Evolutionary conservation across 208 protist genomes (phyloP).

Genomic region (Trypanosoma congolense): DNA sequence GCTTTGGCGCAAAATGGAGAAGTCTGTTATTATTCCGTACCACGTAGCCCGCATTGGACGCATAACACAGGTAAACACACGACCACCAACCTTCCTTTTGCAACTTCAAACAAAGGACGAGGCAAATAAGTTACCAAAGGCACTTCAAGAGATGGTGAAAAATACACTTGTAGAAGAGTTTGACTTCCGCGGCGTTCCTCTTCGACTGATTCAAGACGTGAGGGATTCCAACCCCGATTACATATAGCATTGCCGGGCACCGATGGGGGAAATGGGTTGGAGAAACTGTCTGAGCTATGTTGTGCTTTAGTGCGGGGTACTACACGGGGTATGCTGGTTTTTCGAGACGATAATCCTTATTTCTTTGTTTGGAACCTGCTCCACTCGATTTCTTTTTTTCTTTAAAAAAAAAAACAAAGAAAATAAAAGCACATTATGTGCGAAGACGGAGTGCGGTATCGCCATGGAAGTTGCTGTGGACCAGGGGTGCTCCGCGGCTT

Average conservation of each 20-base stretch:
- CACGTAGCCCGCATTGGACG: conserved; percentile 81
- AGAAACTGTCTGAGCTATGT: too few species aligned
- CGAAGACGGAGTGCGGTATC: too few species aligned
- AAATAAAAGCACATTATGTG: too few species aligned
- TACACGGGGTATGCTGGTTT: too few species aligned
- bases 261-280: too few species aligned
- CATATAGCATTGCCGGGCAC: conserved; percentile 44
- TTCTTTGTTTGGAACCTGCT: too few species aligned
- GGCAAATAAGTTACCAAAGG: conserved; percentile 59
- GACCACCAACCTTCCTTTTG: conserved; percentile 81
- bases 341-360: too few species aligned
- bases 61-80: conserved; percentile 82
- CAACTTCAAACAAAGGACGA: conserved; percentile 89
- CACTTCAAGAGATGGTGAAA: conserved; percentile 88
- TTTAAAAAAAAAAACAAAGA: too few species aligned
- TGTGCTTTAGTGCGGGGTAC: too few species aligned
- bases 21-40: conserved; percentile 85
- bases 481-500: too few species aligned
- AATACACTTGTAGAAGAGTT: conserved; percentile 90
- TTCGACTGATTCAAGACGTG: conserved; percentile 86
- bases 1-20: conserved; percentile 90
- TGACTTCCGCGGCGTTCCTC: conserved; percentile 83
- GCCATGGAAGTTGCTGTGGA: too few species aligned
- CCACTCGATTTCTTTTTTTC: too few species aligned
- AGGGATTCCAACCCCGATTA: conserved; percentile 88